Evolutionary conservation across 139 green algal species (phyloP).

Genomic region (Yamagishiella unicocca): DNA sequence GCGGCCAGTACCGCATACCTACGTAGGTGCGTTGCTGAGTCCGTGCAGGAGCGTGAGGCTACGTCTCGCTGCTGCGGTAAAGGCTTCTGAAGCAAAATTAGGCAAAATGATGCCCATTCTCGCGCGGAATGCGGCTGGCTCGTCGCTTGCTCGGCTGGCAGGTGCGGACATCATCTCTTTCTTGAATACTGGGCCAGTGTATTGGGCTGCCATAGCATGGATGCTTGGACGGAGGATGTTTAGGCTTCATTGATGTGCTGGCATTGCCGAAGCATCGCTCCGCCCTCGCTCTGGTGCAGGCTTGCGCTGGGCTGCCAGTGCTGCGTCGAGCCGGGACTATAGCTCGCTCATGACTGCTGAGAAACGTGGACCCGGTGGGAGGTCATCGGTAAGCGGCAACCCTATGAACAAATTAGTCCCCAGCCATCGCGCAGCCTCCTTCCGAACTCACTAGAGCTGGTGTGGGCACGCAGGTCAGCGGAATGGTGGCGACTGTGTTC

Average conservation of each 20-base stretch:
- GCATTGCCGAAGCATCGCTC: neutral
- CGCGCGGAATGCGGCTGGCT: neutral
- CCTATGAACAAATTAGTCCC: neutral
- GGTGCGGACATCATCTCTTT: constrained; percentile 10
- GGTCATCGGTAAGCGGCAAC: constrained; percentile 72
- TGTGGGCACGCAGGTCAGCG: constrained; percentile 71
- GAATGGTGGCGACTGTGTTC: constrained; percentile 95
- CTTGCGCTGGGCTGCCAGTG: constrained; percentile 17
- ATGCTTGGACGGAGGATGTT: too few relatives aligned
- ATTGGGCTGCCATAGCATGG: too few relatives aligned
- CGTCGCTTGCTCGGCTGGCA: constrained; percentile 26
- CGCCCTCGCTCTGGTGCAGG: neutral
- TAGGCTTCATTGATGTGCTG: too few relatives aligned
- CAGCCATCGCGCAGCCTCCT: too few relatives aligned
- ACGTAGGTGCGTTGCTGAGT: neutral
- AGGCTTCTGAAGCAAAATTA: neutral
- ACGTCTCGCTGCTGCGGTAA: neutral
- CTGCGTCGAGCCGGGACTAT: constrained; percentile 16
- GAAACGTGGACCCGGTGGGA: constrained; percentile 68
- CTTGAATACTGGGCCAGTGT: neutral
- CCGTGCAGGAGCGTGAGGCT: neutral
- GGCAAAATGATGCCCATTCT: constrained; percentile 33
- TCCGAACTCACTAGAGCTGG: neutral
- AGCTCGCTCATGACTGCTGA: neutral
- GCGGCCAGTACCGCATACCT: neutral